phyloP scores from a whole-genome alignment of 1,139 yeast genomes.

The Lodderomyces beijingensis region DNA sequence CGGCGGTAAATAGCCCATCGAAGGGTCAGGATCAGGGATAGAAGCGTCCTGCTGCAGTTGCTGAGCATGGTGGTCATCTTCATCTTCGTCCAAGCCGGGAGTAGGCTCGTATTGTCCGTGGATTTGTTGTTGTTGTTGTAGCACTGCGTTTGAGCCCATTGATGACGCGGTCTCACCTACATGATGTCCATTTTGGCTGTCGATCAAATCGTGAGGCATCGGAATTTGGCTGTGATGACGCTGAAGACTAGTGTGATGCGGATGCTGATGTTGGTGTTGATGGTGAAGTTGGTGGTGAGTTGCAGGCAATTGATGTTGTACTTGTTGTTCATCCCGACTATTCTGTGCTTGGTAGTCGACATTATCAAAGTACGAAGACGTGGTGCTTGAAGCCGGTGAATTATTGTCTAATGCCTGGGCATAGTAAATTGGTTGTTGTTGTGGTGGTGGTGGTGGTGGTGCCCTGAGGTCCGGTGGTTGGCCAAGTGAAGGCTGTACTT shows the following conservation, averaged over 20 bases:
- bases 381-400: slow-evolving; percentile 5
- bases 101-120: not conserved
- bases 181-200: too few relatives aligned
- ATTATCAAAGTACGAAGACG: slow-evolving; percentile 5
- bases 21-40: too few relatives aligned
- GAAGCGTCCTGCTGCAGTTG: too few relatives aligned
- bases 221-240: not conserved
- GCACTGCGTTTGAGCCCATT: not conserved
- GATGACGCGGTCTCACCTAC: not conserved
- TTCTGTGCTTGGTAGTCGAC: slow-evolving; percentile 2
- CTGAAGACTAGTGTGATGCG: not conserved
- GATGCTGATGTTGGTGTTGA: too few relatives aligned
- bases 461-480: not conserved
- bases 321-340: too few relatives aligned
- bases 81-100: not conserved
- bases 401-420: not conserved
- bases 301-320: slow-evolving; percentile 1
- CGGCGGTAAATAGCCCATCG: too few relatives aligned
- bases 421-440: slow-evolving; percentile 1
- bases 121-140: not conserved
- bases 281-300: not conserved
- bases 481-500: not conserved
- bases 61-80: not conserved
- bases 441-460: slow-evolving; percentile 1
- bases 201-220: slow-evolving; percentile 2